A percentile compares a stretch with the other conserved stretches of the same genome.
These are phyloP conservation scores for Oenanthe javanica DNA, from an alignment of 140 eudicot species.

Conservation along the genomic window DNA sequence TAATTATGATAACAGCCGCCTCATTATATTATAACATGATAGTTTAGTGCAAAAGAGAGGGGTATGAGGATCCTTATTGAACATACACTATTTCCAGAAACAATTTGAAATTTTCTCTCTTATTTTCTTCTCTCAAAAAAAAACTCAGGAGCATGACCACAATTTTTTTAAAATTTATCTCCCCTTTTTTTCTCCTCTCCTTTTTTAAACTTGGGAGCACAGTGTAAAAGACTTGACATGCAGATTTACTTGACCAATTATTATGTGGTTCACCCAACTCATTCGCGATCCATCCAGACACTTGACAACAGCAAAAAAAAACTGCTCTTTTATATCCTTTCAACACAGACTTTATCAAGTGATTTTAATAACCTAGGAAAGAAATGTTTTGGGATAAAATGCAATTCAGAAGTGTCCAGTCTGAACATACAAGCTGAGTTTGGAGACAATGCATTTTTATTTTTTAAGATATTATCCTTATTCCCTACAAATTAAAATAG, in stretches of 20 bases:
- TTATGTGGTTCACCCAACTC: background rate
- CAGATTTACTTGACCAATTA: background rate
- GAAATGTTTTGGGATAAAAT: background rate
- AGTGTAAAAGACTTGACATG: background rate
- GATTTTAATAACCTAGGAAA: background rate
- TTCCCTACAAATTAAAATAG: background rate
- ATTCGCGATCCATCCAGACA: background rate
- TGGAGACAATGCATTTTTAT: background rate
- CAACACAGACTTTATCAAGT: background rate
- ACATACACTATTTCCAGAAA: background rate
- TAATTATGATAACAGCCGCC: background rate
- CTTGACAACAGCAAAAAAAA: background rate
- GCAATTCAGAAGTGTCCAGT: background rate
- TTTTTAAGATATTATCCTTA: background rate
- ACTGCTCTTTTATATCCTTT: background rate
- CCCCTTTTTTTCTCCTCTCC: background rate
- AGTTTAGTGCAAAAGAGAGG: background rate
- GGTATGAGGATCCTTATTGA: background rate
- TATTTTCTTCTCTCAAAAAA: background rate
- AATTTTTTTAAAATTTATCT: background rate
- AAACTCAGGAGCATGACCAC: background rate
- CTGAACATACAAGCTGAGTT: background rate
- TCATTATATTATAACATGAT: background rate
- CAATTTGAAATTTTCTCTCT: background rate
- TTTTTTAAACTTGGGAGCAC: background rate